These are phyloP conservation scores for Infundibulicybe gibba DNA, from an alignment of 768 basidiomycete species.

Conservation along the genomic window DNA sequence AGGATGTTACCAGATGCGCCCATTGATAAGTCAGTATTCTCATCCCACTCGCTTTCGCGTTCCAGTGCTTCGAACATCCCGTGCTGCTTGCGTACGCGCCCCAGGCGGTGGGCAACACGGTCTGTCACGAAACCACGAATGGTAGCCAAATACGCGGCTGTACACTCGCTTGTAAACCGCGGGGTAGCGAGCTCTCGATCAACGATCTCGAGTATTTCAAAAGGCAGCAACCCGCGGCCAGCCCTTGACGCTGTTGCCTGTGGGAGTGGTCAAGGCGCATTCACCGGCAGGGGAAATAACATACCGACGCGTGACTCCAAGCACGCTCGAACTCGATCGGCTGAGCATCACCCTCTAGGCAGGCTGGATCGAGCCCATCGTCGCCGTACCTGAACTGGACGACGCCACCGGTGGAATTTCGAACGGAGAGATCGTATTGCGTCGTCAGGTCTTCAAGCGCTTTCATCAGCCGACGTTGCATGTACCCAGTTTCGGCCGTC, in stretches of 20 bases:
- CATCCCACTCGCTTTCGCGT: constrained; percentile 72
- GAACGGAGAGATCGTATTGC: constrained; percentile 93
- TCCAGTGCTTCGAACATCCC: constrained; percentile 86
- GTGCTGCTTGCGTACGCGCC: constrained; percentile 59
- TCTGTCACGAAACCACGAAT: constrained; percentile 70
- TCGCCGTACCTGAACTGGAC: constrained; percentile 98
- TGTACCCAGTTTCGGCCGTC: constrained; percentile 99
- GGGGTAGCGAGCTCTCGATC: constrained; percentile 54
- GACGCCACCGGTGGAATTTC: constrained; percentile 91
- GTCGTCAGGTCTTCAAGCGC: constrained; percentile 95
- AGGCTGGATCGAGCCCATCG: constrained; percentile 95
- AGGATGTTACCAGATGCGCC: constrained; percentile 61
- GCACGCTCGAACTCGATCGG: constrained; percentile 88
- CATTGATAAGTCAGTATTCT: constrained; percentile 69
- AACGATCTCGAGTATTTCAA: constrained; percentile 75
- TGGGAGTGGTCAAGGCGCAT: constrained; percentile 6
- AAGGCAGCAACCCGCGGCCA: constrained; percentile 75
- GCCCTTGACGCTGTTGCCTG: constrained; percentile 62
- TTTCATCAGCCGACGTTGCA: constrained; percentile 99
- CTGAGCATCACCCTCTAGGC: constrained; percentile 91
- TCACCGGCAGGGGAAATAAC: constrained; percentile 9
- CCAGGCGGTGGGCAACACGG: constrained; percentile 64
- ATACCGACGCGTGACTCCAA: constrained; percentile 80
- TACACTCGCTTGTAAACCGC: constrained; percentile 68
- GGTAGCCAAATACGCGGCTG: constrained; percentile 62